Percentiles rank a stretch among this genome's conserved stretches.
Conservation (phyloP, 2,329 filamentous ascomycete species). For the Talaromyces amestolkiae region DNA sequence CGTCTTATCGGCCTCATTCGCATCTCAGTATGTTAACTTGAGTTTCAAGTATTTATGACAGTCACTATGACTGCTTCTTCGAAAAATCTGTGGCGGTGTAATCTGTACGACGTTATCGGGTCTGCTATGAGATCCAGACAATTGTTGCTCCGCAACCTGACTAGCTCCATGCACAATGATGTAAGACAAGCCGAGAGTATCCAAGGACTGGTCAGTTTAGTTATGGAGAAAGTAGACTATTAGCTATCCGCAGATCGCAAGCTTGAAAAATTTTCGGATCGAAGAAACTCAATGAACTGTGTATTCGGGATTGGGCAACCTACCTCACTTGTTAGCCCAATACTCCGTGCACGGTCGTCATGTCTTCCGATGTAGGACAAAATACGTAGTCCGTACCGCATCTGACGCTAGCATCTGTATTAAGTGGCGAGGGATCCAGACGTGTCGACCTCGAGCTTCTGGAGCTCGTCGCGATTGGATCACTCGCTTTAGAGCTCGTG, state of each 20-base stretch:
- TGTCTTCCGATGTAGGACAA: neutral
- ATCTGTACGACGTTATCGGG: neutral
- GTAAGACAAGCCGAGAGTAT: neutral
- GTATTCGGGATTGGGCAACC: neutral
- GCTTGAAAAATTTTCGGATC: neutral
- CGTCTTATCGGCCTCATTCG: neutral
- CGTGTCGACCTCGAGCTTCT: neutral
- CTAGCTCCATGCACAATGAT: constrained; percentile 9
- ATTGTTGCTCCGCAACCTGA: constrained; percentile 10
- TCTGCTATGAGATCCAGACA: neutral
- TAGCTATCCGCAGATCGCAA: constrained; percentile 2
- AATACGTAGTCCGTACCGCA: neutral
- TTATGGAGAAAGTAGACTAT: neutral
- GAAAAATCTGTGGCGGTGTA: neutral
- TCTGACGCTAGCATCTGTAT: neutral
- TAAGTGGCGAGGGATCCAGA: neutral
- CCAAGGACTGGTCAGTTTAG: neutral
- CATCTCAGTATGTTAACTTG: no score
- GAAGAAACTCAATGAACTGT: neutral
- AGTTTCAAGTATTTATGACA: no score
- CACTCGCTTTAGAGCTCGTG: neutral
- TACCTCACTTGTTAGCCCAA: neutral
- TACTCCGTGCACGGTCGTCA: neutral
- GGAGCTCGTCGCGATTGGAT: neutral
- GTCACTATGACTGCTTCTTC: neutral